Percentiles rank a stretch among this genome's conserved stretches.
phyloP scores from a whole-genome alignment of 371 early-diverging fungal species.

The Mucor circinelloides region DNA sequence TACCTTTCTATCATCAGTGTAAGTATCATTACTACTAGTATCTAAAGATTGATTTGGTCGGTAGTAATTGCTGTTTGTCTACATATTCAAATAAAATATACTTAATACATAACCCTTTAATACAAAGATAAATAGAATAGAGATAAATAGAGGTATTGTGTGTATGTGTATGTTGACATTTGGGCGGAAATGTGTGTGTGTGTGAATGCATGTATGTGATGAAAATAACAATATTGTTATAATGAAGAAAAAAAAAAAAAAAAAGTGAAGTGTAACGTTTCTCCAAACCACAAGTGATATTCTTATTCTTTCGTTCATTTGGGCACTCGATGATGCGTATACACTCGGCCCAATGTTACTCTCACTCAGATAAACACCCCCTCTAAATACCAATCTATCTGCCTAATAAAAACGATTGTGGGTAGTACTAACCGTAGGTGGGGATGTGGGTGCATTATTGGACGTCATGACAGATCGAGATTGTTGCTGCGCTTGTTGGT shows the following conservation, averaged over 20 bases:
- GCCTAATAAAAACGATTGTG: slow-evolving; percentile 1
- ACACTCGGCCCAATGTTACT: neutral
- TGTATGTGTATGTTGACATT: neutral
- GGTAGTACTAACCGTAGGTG: slow-evolving; percentile 19
- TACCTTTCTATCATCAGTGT: slow-evolving; percentile 14
- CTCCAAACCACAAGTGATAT: slow-evolving; percentile 14
- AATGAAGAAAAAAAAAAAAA: neutral
- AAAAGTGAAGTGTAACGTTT: slow-evolving; percentile 9
- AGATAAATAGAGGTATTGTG: neutral
- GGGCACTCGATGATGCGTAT: neutral
- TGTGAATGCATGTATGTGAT: neutral
- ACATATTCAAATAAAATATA: neutral
- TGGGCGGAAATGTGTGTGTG: neutral
- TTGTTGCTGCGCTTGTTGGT: neutral
- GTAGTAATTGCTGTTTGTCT: slow-evolving; percentile 12
- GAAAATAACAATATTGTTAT: slow-evolving; percentile 1
- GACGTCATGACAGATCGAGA: slow-evolving; percentile 14
- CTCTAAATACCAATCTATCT: neutral
- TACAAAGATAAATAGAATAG: neutral
- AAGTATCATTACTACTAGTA: neutral
- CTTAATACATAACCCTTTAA: neutral
- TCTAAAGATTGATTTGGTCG: slow-evolving; percentile 14
- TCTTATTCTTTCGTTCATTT: neutral
- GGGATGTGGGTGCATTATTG: slow-evolving; percentile 15
- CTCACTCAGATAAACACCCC: neutral